Base-by-base conservation (phyloP, 164 flowering plant genomes). In the Annona cherimola region DNA sequence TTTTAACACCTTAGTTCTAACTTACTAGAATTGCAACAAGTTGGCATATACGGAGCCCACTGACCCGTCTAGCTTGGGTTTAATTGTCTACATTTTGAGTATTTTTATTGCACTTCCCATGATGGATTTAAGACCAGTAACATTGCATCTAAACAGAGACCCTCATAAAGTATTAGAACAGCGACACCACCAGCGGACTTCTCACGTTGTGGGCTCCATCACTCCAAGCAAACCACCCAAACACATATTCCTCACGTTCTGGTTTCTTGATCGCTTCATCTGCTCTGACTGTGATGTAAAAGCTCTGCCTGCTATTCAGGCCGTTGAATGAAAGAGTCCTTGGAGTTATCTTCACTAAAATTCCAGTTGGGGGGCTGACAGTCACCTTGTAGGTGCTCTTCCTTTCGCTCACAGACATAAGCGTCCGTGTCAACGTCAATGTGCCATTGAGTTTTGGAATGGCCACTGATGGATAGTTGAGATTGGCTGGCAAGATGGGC, bases 151-250 rank as follows among this genome's bases (percentile, higher is more conserved):
- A 26, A 26, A 26, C 35, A 26, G 35, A 26, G 35, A 26, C 35
- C 35, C 35, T 26, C 35, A 50, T 26, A 11, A 40, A 44, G 50
- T 8, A 16, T 45, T 57, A 19, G 62, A 73, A 81, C 9, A 76
- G 70, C 64, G 92, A 83, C 2, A 86, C 84, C 50, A 83, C 92
- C 26, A 90, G 81, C 54, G 94, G 91, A 67, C 97, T 89, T 66
- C 85, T 77, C 0, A 92, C 97, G 16, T 11, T 2, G 63, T 90
- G 91, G 55, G 67, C 19, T 16, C 86, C 86, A 84, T 92, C 91
- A n/a, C 39, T 80, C 97, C 97, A 92, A n/a, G 80, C 76, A 40
- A 78, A 90, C 86, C 83, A 86, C 9, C 97, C 97, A 72, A 92
- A 92, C 1, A 55, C 74, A 72, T 86, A 87, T 68, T 76, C 79